phyloP scores from a whole-genome alignment of 2,329 filamentous ascomycete genomes.

The Ilyonectria sp. region DNA sequence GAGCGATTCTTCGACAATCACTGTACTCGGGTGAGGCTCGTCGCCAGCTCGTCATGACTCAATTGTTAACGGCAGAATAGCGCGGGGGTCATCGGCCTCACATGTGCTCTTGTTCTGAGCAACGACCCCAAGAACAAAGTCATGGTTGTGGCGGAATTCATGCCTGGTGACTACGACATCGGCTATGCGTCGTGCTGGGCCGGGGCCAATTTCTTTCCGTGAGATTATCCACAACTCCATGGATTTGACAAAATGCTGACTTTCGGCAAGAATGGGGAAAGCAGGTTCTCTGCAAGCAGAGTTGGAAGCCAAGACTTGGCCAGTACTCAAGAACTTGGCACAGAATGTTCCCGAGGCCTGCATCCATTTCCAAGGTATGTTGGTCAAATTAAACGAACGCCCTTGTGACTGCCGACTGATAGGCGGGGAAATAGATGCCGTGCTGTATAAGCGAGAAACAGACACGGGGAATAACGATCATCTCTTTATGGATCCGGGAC shows the following conservation, averaged over 20 bases:
- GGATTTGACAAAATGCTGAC: neutral
- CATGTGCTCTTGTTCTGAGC: slow-evolving; percentile 62
- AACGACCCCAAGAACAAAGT: slow-evolving; percentile 62
- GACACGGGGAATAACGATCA: slow-evolving; percentile 70
- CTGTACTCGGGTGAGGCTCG: too few relatives aligned
- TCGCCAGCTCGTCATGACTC: too few relatives aligned
- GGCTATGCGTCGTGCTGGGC: slow-evolving; percentile 93
- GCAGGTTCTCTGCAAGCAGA: slow-evolving; percentile 66
- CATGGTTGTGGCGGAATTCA: slow-evolving; percentile 85
- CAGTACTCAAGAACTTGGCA: slow-evolving; percentile 70
- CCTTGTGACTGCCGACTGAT: neutral
- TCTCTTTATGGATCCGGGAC: slow-evolving; percentile 44
- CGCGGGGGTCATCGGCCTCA: slow-evolving; percentile 65
- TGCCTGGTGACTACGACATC: slow-evolving; percentile 92
- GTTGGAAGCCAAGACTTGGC: slow-evolving; percentile 68
- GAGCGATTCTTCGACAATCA: too few relatives aligned
- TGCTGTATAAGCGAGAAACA: slow-evolving; percentile 67
- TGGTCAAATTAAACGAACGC: neutral
- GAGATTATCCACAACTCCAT: slow-evolving; percentile 45
- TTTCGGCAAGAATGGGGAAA: slow-evolving; percentile 35
- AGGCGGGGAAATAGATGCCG: neutral
- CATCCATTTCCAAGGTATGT: slow-evolving; percentile 79
- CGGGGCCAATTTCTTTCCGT: slow-evolving; percentile 85
- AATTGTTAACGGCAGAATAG: slow-evolving; percentile 19
- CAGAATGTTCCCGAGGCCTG: slow-evolving; percentile 80